A percentile compares a stretch with the other conserved stretches of the same genome.
Conservation (phyloP, 1,139 yeast genomes). For the Saccharomyces hybrid region DNA sequence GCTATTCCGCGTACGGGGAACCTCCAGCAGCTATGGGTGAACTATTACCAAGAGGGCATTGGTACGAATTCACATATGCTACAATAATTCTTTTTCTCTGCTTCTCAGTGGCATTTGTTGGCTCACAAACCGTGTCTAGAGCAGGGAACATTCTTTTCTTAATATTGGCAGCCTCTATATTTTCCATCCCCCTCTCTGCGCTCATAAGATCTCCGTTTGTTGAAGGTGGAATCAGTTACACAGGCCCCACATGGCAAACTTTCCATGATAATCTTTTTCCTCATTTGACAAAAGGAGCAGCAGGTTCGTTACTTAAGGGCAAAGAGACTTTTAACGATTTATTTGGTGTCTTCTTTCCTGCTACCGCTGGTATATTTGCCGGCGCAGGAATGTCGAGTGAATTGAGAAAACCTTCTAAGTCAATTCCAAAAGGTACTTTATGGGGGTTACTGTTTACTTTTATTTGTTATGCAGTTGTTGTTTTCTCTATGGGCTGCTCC, state of each 20-base stretch:
- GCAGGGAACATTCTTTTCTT: conserved; percentile 74
- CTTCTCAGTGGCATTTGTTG: conserved; percentile 71
- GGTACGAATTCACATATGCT: conserved; percentile 53
- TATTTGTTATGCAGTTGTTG: conserved; percentile 62
- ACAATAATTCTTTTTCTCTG: conserved; percentile 62
- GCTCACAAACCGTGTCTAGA: conserved; percentile 73
- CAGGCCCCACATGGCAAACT: conserved; percentile 68
- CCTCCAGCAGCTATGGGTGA: conserved; percentile 35
- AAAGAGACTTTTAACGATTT: conserved; percentile 73
- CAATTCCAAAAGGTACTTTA: conserved; percentile 86
- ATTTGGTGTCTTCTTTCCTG: conserved; percentile 94
- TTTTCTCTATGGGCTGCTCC: conserved; percentile 67
- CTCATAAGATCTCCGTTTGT: conserved; percentile 53
- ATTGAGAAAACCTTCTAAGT: conserved; percentile 68
- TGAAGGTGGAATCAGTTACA: conserved; percentile 44
- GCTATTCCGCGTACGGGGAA: conserved; percentile 41
- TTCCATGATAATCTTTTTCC: conserved; percentile 63
- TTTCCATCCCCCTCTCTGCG: conserved; percentile 76
- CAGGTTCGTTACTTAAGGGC: conserved; percentile 65
- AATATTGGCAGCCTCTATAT: conserved; percentile 59
- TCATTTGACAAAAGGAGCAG: conserved; percentile 79
- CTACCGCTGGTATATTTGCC: conserved; percentile 95
- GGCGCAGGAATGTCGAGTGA: conserved; percentile 99
- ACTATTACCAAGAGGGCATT: conserved; percentile 50
- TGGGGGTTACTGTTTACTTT: conserved; percentile 75